A percentile compares a stretch with the other conserved stretches of the same genome.
Conservation (phyloP, 2,329 filamentous ascomycete species). For the Talaromyces sp. region DNA sequence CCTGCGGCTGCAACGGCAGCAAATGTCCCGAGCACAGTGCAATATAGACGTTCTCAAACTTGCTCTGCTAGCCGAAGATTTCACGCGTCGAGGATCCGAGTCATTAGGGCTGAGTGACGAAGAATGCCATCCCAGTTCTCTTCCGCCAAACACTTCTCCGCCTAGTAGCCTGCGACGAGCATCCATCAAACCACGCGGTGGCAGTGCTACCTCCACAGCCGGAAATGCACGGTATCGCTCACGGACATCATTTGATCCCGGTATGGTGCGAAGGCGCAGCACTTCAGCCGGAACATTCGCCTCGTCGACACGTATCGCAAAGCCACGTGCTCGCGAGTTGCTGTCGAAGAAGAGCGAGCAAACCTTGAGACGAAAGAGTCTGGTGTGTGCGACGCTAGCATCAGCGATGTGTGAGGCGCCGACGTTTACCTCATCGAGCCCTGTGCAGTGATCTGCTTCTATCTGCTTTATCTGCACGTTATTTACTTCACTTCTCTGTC, state of each 20-base stretch:
- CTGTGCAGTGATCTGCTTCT: not conserved
- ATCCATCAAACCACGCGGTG: conserved; percentile 26
- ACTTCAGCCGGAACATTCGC: conserved; percentile 20
- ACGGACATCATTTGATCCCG: conserved; percentile 5
- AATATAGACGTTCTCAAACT: conserved; percentile 37
- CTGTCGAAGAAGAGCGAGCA: conserved; percentile 34
- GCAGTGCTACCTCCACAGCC: not conserved
- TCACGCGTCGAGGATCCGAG: conserved; percentile 11
- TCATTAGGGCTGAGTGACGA: conserved; percentile 24
- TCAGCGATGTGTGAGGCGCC: conserved; percentile 26
- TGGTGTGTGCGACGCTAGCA: conserved; percentile 39
- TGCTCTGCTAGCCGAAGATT: conserved; percentile 32
- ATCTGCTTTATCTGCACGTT: not conserved
- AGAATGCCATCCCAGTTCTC: conserved; percentile 38
- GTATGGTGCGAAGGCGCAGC: conserved; percentile 15
- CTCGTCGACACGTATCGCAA: conserved; percentile 33
- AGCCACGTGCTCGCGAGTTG: conserved; percentile 23
- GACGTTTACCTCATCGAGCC: conserved; percentile 2
- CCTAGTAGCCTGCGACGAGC: conserved; percentile 26
- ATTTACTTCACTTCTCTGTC: conserved; percentile 1
- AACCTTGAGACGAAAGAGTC: conserved; percentile 35
- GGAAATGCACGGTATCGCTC: conserved; percentile 10
- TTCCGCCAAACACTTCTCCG: conserved; percentile 34
- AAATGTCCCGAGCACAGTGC: conserved; percentile 41
- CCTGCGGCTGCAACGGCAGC: conserved; percentile 36